phyloP scores from a whole-genome alignment of 2,329 filamentous ascomycete genomes.

The Nannizzia gypsea region DNA sequence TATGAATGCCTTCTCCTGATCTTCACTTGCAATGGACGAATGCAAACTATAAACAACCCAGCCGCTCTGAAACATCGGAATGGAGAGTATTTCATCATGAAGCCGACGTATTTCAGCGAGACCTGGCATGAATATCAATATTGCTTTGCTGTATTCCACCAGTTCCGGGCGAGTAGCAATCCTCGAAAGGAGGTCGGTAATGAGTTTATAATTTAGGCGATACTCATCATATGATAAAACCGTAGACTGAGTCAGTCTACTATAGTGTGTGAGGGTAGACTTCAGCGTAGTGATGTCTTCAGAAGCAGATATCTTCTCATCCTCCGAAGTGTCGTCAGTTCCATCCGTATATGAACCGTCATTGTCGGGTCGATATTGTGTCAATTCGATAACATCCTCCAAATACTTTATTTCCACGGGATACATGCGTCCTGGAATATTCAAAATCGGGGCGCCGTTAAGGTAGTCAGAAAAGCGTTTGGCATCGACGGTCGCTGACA shows the following conservation, averaged over 20 bases:
- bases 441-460: conserved; percentile 70
- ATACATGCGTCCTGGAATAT: conserved; percentile 85
- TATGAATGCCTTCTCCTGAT: conserved; percentile 86
- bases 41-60: conserved; percentile 89
- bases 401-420: conserved; percentile 79
- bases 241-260: conserved; percentile 59
- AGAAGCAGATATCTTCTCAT: conserved; percentile 35
- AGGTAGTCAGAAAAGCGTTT: conserved; percentile 84
- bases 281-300: conserved; percentile 43
- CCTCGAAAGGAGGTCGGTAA: conserved; percentile 64
- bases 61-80: conserved; percentile 59
- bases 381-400: conserved; percentile 84
- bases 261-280: conserved; percentile 61
- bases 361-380: conserved; percentile 59
- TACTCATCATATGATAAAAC: conserved; percentile 78
- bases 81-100: conserved; percentile 70
- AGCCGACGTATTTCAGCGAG: conserved; percentile 84
- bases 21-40: conserved; percentile 88
- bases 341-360: conserved; percentile 27
- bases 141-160: conserved; percentile 67
- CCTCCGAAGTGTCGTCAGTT: conserved; percentile 31
- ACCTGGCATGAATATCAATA: conserved; percentile 89
- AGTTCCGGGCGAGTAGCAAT: conserved; percentile 60
- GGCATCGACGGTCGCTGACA: conserved; percentile 95
- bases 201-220: conserved; percentile 76